Conservation (phyloP, 139 green algal genomes). For the Chlamydomonas sphaeroides region DNA sequence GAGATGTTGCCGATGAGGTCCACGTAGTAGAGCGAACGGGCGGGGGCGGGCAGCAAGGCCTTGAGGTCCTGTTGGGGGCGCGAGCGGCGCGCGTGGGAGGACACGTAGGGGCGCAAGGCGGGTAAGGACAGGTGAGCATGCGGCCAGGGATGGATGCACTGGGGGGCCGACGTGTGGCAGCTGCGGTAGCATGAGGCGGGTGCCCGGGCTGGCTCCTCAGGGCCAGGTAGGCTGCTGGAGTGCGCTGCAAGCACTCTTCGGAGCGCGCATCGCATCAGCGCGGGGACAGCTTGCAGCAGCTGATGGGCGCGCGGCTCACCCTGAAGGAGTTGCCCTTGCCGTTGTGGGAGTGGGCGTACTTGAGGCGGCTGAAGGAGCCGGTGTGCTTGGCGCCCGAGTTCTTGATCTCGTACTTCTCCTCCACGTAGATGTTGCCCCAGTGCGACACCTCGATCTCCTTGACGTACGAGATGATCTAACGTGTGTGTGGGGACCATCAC, state of each 20-base stretch:
- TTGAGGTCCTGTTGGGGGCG: constrained; percentile 52
- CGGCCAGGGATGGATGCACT: too few species aligned
- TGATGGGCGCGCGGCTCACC: too few species aligned
- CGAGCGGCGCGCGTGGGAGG: not conserved
- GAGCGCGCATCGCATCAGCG: too few species aligned
- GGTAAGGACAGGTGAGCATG: not conserved
- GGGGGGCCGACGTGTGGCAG: too few species aligned
- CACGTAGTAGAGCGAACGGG: constrained; percentile 82
- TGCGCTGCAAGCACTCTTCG: too few species aligned
- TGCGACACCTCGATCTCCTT: constrained; percentile 92
- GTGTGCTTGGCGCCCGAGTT: constrained; percentile 71
- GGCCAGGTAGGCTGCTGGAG: too few species aligned
- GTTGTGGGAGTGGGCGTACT: constrained; percentile 48
- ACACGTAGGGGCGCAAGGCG: not conserved
- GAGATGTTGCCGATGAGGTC: constrained; percentile 95
- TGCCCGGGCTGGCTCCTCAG: too few species aligned
- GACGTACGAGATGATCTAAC: constrained; percentile 59
- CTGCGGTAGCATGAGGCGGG: too few species aligned
- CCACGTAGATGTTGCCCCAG: constrained; percentile 93
- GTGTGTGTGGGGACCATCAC: too few species aligned
- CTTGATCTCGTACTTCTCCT: constrained; percentile 86
- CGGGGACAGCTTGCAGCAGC: too few species aligned
- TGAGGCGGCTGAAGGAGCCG: constrained; percentile 76
- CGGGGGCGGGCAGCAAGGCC: constrained; percentile 66
- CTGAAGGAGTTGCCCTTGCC: constrained; percentile 60